phyloP scores from a whole-genome alignment of 495 filamentous ascomycete species.

The Penicillium canescens region DNA sequence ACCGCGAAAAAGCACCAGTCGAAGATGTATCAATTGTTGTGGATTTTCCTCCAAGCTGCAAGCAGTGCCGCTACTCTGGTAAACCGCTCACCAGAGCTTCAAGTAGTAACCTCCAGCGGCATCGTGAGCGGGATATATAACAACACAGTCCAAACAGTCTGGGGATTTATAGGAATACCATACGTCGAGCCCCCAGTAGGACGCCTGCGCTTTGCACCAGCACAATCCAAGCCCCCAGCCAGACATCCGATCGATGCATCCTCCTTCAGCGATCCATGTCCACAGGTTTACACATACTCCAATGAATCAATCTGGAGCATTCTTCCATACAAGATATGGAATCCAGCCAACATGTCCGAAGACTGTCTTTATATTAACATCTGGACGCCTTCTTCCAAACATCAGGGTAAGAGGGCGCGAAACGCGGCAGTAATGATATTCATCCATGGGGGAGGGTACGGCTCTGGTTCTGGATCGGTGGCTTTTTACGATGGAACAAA shows the following conservation, averaged over 20 bases:
- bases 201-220: constrained; percentile 20
- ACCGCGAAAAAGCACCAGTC: too few species aligned
- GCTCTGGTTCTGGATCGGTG: constrained; percentile 29
- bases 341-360: constrained; percentile 31
- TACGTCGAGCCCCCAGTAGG: constrained; percentile 31
- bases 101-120: constrained; percentile 23
- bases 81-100: not conserved
- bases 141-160: constrained; percentile 25
- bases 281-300: constrained; percentile 8
- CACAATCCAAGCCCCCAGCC: constrained; percentile 5
- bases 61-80: not conserved
- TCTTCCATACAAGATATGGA: constrained; percentile 10
- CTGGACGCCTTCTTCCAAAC: constrained; percentile 34
- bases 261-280: constrained; percentile 10
- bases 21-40: not conserved
- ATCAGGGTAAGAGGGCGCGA: not conserved
- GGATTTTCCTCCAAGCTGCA: not conserved
- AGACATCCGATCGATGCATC: constrained; percentile 6
- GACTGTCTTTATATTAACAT: constrained; percentile 57
- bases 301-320: constrained; percentile 13
- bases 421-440: constrained; percentile 22
- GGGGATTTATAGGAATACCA: constrained; percentile 37
- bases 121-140: constrained; percentile 36
- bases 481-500: constrained; percentile 39
- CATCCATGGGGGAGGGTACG: constrained; percentile 28